Evolutionary conservation across 2,329 filamentous ascomycete genomes (phyloP), one percentile per base, ranked within the genome.

Genomic region (Botrytis aclada): DNA sequence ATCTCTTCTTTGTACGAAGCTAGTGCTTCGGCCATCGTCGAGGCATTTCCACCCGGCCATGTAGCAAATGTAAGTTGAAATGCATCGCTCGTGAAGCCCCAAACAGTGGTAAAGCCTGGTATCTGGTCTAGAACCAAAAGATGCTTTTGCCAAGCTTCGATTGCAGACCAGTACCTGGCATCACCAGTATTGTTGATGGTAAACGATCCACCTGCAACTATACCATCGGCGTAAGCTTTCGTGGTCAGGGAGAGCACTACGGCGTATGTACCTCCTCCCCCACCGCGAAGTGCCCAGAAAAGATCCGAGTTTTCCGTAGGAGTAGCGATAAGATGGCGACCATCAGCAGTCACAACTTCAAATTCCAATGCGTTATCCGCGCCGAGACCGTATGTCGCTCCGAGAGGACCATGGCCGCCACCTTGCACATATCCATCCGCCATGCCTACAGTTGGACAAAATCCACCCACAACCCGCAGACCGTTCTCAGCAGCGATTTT

Each of bases 281-380:
- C 34, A 18, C 34, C 60, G 34, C 34, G n/a, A 41, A 62, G 60
- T n/a, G 60, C 60, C 60, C 60, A 62, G 60, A 29, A 62, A 41
- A 62, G 41, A 3, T 71, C 69, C 5, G 69, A 34, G n/a, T 72
- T 22, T 25, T 39, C 7, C 3, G 37, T 43, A 4, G 45, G 47
- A 20, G 43, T 72, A 32, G 62, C 62, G 14, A 45, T n/a, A 22
- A 54, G 39, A 47, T 66, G 47, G 10, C 29, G 25, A n/a, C 70
- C 63, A 14, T 66, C 41, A 56, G 29, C 70, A 4, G 45, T 67
- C n/a, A 71, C 69, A 37, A 71, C 56, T 25, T 71, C 58, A 8
- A 29, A 71, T 51, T 71, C 69, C 12, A 71, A 22, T 32, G 43
- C 22, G 8, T 64, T 64, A 34, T 71, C 69, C 4, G 60, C 58